Percentiles rank a stretch among this genome's conserved stretches.
phyloP scores from a whole-genome alignment of 768 basidiomycete species.

The Trametes gibbosa region DNA sequence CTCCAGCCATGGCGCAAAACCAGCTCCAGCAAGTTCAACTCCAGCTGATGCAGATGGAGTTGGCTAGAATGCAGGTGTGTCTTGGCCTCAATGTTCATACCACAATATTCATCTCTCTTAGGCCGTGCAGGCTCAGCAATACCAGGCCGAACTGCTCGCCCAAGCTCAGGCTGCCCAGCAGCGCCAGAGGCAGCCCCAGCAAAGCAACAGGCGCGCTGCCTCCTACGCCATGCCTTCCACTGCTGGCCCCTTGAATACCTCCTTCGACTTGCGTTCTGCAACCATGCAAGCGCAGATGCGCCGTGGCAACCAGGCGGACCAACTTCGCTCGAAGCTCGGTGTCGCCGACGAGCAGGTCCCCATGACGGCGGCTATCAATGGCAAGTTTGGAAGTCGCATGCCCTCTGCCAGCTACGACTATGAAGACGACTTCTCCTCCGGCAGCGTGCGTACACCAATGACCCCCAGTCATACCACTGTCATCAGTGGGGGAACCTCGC shows the following conservation, averaged over 20 bases:
- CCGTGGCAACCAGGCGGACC: slow-evolving; percentile 67
- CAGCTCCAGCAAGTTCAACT: slow-evolving; percentile 71
- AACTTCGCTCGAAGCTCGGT: slow-evolving; percentile 58
- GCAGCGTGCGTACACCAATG: slow-evolving; percentile 38
- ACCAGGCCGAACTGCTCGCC: slow-evolving; percentile 69
- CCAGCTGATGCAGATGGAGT: slow-evolving; percentile 84
- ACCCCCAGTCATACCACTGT: slow-evolving; percentile 64
- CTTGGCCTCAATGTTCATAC: background rate
- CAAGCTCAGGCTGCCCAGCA: slow-evolving; percentile 56
- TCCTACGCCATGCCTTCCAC: slow-evolving; percentile 60
- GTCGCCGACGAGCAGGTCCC: slow-evolving; percentile 62
- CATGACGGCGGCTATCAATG: slow-evolving; percentile 78
- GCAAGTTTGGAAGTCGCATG: slow-evolving; percentile 70
- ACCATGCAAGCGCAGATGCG: slow-evolving; percentile 58
- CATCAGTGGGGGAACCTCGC: slow-evolving; percentile 70
- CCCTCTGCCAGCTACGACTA: slow-evolving; percentile 43
- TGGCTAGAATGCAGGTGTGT: slow-evolving; percentile 75
- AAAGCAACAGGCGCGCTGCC: slow-evolving; percentile 48
- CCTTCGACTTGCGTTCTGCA: slow-evolving; percentile 64
- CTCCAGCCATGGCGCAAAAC: slow-evolving; percentile 43
- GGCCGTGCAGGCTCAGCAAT: slow-evolving; percentile 73
- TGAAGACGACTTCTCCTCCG: slow-evolving; percentile 34
- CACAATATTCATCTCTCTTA: slow-evolving; percentile 26
- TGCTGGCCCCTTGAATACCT: slow-evolving; percentile 63
- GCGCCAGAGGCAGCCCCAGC: slow-evolving; percentile 50